These are phyloP conservation scores for Polytrichum commune DNA, from an alignment of 225 moss, liverwort and hornwort species.

Conservation along the genomic window DNA sequence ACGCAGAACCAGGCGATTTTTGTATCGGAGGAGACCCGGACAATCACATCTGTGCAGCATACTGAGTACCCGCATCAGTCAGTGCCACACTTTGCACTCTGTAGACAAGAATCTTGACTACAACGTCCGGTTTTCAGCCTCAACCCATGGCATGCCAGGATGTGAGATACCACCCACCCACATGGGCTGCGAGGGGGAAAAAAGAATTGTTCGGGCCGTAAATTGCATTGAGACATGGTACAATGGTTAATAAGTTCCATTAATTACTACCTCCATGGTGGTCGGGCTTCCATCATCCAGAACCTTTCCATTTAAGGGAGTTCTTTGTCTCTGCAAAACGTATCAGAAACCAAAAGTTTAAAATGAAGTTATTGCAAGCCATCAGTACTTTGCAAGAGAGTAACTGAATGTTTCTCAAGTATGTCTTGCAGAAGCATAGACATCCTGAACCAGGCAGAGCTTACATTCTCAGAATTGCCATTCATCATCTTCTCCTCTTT, in stretches of 20 bases:
- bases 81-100: too few relatives aligned
- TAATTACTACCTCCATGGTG: slow-evolving; percentile 10
- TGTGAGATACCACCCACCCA: too few relatives aligned
- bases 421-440: background rate
- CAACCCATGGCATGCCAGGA: too few relatives aligned
- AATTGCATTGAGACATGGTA: slow-evolving; percentile 8
- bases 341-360: background rate
- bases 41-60: too few relatives aligned
- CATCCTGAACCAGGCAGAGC: background rate
- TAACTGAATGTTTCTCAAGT: background rate
- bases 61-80: too few relatives aligned
- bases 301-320: slow-evolving; percentile 14
- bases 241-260: slow-evolving; percentile 10
- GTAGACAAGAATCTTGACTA: too few relatives aligned
- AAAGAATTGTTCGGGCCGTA: background rate
- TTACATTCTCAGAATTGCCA: slow-evolving; percentile 34
- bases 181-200: background rate
- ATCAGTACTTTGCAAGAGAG: background rate
- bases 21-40: too few relatives aligned
- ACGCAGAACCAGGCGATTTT: too few relatives aligned
- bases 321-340: slow-evolving; percentile 14
- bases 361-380: background rate
- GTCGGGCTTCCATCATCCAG: slow-evolving; percentile 11
- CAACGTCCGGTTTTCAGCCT: too few relatives aligned
- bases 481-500: slow-evolving; percentile 45